These are phyloP conservation scores for Lactifluus volemus DNA, from an alignment of 768 basidiomycete species.

Conservation along the genomic window DNA sequence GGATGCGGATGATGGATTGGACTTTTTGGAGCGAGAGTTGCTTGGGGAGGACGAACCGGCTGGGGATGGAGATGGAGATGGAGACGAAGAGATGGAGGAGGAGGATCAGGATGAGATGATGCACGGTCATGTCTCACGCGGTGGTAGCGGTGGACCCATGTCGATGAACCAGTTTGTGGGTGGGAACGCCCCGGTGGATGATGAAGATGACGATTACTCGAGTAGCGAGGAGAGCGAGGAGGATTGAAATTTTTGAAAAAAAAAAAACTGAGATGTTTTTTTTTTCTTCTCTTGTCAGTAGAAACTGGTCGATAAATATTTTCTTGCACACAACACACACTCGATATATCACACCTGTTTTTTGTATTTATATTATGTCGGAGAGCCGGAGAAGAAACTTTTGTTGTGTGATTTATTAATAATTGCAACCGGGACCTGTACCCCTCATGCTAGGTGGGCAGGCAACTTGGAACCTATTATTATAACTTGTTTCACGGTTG, in stretches of 20 bases:
- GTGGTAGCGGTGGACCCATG: constrained; percentile 30
- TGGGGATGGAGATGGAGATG: constrained; percentile 35
- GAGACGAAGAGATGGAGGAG: constrained; percentile 25
- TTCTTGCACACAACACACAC: not conserved
- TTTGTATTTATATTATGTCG: too few species aligned
- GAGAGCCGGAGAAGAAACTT: too few species aligned
- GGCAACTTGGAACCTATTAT: too few species aligned
- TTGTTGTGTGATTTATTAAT: too few species aligned
- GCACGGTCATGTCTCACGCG: constrained; percentile 2
- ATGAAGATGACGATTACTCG: constrained; percentile 44
- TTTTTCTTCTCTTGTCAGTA: not conserved
- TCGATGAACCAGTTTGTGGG: constrained; percentile 44
- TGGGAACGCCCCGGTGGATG: constrained; percentile 25
- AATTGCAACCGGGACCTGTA: too few species aligned
- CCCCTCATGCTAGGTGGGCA: too few species aligned
- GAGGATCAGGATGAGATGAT: constrained; percentile 37
- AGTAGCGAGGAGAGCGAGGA: constrained; percentile 45
- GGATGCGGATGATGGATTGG: constrained; percentile 23
- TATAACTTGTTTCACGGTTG: too few species aligned
- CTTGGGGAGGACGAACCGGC: constrained; percentile 12
- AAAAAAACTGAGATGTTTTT: too few species aligned
- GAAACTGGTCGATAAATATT: not conserved
- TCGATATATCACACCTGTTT: too few species aligned
- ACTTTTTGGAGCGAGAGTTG: constrained; percentile 17
- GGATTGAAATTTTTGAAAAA: too few species aligned